phyloP scores from a whole-genome alignment of 1,139 yeast species.

The Sugiyamaella grinbergsii region DNA sequence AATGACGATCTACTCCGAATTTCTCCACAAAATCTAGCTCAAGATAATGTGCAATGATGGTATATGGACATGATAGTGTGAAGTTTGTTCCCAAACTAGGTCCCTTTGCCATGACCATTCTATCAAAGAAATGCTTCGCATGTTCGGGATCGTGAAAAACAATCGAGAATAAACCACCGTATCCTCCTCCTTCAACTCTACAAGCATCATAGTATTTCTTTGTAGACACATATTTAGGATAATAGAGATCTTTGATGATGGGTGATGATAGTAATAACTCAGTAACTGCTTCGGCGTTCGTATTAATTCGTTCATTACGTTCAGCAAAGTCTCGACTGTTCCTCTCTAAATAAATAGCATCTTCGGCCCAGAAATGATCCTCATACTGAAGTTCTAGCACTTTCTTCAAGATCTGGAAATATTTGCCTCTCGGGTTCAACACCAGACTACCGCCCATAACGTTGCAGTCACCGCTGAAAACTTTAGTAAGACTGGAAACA shows the following conservation, averaged over 20 bases:
- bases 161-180: slow-evolving; percentile 86
- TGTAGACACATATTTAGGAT: slow-evolving; percentile 64
- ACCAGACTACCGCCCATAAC: slow-evolving; percentile 94
- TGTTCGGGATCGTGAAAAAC: slow-evolving; percentile 66
- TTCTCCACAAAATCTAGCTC: slow-evolving; percentile 80
- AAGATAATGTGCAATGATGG: slow-evolving; percentile 82
- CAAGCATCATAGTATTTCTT: slow-evolving; percentile 69
- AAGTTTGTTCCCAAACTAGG: slow-evolving; percentile 94
- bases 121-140: slow-evolving; percentile 76
- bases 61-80: slow-evolving; percentile 89
- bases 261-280: slow-evolving; percentile 43
- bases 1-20: slow-evolving; percentile 81
- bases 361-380: slow-evolving; percentile 89
- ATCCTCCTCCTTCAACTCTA: slow-evolving; percentile 75
- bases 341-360: slow-evolving; percentile 87
- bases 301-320: slow-evolving; percentile 67
- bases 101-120: slow-evolving; percentile 78
- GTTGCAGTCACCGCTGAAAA: slow-evolving; percentile 91
- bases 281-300: slow-evolving; percentile 61
- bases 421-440: slow-evolving; percentile 64
- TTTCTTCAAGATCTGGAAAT: slow-evolving; percentile 55
- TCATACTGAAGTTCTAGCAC: slow-evolving; percentile 59
- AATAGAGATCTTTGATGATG: slow-evolving; percentile 60
- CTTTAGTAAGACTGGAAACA: slow-evolving; percentile 85
- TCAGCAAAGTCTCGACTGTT: slow-evolving; percentile 85